Conservation (phyloP, 768 basidiomycete genomes). For the Chalciporus pseudorubinellus region DNA sequence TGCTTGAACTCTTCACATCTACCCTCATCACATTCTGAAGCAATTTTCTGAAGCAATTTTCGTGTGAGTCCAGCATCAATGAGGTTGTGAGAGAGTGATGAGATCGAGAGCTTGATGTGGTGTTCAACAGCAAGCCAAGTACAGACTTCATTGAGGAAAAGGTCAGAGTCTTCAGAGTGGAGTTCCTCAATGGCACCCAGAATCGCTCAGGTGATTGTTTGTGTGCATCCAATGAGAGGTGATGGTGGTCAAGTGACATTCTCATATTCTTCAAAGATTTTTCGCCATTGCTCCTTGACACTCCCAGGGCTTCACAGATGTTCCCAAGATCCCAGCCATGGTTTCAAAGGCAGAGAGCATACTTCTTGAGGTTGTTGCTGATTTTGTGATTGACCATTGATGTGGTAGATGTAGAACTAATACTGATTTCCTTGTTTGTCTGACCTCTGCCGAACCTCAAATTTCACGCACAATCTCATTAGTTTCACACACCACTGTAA, state of each 20-base stretch:
- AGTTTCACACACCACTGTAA: too few relatives aligned
- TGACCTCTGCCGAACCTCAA: too few relatives aligned
- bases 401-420: too few relatives aligned
- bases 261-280: conserved; percentile 19
- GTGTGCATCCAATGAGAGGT: conserved; percentile 18
- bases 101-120: conserved; percentile 16
- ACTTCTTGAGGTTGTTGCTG: conserved; percentile 17
- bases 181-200: conserved; percentile 22
- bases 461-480: too few relatives aligned
- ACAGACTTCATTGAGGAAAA: conserved; percentile 2
- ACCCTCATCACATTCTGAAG: not conserved
- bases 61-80: not conserved
- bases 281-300: conserved; percentile 27
- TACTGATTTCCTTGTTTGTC: too few relatives aligned
- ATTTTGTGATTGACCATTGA: too few relatives aligned
- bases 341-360: conserved; percentile 22
- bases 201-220: conserved; percentile 16
- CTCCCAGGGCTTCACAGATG: conserved; percentile 20
- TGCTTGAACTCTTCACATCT: not conserved
- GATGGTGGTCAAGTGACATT: conserved; percentile 16
- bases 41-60: conserved; percentile 2
- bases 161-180: conserved; percentile 1
- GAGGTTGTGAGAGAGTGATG: conserved; percentile 18
- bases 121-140: conserved; percentile 19
- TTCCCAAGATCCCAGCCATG: conserved; percentile 19